phyloP scores from a whole-genome alignment of 2,329 filamentous ascomycete genomes.

The Talaromyces funiculosus region DNA sequence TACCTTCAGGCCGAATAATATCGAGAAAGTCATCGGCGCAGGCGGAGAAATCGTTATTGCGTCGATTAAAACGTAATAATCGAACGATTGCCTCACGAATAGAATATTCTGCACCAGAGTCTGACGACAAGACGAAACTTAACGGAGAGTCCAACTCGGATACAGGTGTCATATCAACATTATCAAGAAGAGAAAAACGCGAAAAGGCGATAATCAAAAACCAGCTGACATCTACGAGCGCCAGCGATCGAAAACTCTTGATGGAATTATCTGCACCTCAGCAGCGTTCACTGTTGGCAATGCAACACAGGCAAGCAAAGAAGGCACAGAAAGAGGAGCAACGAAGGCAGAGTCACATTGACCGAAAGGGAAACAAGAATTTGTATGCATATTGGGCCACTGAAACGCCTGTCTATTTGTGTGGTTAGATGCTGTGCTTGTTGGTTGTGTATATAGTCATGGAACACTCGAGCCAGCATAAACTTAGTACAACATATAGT shows the following conservation, averaged over 20 bases:
- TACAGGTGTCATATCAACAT: neutral
- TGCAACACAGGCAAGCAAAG: slow-evolving; percentile 1
- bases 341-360: slow-evolving; percentile 4
- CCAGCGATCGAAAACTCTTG: slow-evolving; percentile 4
- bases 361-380: slow-evolving; percentile 13
- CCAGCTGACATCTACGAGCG: slow-evolving; percentile 1
- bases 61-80: neutral
- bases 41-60: slow-evolving; percentile 2
- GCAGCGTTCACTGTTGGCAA: slow-evolving; percentile 6
- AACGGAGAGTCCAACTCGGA: neutral
- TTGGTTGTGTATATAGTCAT: neutral
- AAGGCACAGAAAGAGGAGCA: slow-evolving; percentile 8
- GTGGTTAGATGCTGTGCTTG: slow-evolving; percentile 1
- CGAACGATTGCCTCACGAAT: neutral
- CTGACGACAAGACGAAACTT: neutral
- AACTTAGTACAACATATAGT: too few species aligned
- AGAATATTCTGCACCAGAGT: neutral
- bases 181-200: neutral
- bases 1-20: slow-evolving; percentile 12
- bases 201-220: slow-evolving; percentile 5
- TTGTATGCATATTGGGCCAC: slow-evolving; percentile 13
- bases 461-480: neutral
- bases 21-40: slow-evolving; percentile 2
- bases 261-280: slow-evolving; percentile 7
- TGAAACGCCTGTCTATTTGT: slow-evolving; percentile 9